These are phyloP conservation scores for Cryptococcus neoformans DNA, from an alignment of 1,284 basidiomycete genomes.

Conservation along the genomic window DNA sequence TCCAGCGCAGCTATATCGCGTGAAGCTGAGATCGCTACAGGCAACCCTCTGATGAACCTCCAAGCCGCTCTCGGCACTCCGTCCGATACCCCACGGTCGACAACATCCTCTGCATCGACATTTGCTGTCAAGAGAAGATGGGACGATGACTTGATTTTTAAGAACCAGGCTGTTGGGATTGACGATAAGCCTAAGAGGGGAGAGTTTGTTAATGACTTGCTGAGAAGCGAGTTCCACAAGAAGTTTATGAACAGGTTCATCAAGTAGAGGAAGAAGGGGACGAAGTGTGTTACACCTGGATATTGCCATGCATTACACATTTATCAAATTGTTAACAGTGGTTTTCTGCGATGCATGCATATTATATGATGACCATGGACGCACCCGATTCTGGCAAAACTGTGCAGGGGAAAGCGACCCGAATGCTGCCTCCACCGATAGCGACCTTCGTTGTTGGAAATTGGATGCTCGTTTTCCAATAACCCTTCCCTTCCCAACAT, in stretches of 20 bases:
- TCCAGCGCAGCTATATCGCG: constrained; percentile 62
- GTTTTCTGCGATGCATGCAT: no score
- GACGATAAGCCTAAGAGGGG: constrained; percentile 63
- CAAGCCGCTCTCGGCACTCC: constrained; percentile 75
- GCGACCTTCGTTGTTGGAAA: no score
- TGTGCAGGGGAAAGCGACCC: no score
- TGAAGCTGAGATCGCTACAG: constrained; percentile 77
- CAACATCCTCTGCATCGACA: constrained; percentile 49
- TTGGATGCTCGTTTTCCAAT: no score
- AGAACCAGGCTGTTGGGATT: constrained; percentile 79
- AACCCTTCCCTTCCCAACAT: no score
- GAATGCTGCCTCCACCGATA: no score
- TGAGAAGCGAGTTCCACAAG: constrained; percentile 84
- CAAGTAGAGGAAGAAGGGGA: neutral
- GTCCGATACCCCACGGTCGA: constrained; percentile 61
- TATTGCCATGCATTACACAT: constrained; percentile 4
- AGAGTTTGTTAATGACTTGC: constrained; percentile 87
- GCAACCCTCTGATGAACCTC: constrained; percentile 82
- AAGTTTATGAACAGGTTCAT: constrained; percentile 47
- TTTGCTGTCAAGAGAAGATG: constrained; percentile 90
- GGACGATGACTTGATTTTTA: constrained; percentile 97
- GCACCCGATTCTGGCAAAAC: no score
- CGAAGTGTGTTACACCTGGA: constrained; percentile 1
- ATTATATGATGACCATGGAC: no score
- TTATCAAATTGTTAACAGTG: no score